phyloP scores from a whole-genome alignment of 257 asterid species.

The Petrea volubilis region DNA sequence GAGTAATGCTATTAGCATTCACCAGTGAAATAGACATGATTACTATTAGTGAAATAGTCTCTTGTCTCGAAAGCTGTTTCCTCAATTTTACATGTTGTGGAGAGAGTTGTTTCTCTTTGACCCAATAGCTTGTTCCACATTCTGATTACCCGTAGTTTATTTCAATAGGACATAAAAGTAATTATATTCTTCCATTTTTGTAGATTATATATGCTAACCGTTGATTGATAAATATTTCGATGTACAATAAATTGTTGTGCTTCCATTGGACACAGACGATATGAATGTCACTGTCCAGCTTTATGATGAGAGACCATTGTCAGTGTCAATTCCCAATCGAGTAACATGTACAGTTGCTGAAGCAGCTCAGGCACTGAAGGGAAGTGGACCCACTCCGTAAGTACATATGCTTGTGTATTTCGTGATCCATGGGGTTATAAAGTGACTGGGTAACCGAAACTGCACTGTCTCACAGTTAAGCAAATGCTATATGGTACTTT shows the following conservation, averaged over 20 bases:
- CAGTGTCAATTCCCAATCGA: conserved; percentile 75
- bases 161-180: background rate
- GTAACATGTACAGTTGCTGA: conserved; percentile 83
- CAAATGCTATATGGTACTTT: background rate
- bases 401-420: conserved; percentile 33
- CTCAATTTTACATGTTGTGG: background rate
- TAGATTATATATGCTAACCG: conserved; percentile 1
- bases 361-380: conserved; percentile 67
- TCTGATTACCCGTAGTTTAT: background rate
- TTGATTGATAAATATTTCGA: background rate
- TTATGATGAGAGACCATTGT: conserved; percentile 68
- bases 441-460: conserved; percentile 1
- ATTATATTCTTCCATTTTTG: background rate
- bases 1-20: background rate
- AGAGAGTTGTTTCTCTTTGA: background rate
- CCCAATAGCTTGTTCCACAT: background rate
- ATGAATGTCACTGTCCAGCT: conserved; percentile 75
- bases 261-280: conserved; percentile 56
- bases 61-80: background rate
- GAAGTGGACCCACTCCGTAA: conserved; percentile 82
- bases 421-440: background rate
- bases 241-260: conserved; percentile 11
- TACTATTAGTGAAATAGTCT: background rate
- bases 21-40: background rate
- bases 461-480: background rate